Conservation (phyloP, 2,329 filamentous ascomycete species). For the Hymenoscyphus occultus region DNA sequence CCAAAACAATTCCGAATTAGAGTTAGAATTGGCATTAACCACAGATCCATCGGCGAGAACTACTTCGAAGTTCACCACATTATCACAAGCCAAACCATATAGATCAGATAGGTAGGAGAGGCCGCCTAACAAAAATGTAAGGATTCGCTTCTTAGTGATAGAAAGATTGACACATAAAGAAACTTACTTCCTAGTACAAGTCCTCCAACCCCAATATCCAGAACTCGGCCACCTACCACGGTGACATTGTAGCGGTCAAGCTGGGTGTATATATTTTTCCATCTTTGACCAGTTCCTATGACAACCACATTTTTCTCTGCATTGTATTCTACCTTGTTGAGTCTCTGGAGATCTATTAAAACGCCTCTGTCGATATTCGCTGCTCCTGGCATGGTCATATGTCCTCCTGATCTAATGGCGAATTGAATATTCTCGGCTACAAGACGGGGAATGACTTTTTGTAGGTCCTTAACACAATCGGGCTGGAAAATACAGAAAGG, state of each 20-base stretch:
- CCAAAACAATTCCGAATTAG: background rate
- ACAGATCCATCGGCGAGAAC: background rate
- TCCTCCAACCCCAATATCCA: background rate
- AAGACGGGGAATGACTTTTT: background rate
- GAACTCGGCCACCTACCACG: slow-evolving; percentile 27
- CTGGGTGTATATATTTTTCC: slow-evolving; percentile 11
- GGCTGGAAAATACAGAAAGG: background rate
- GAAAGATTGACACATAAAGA: too few species aligned
- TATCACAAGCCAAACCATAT: background rate
- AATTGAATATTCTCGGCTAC: slow-evolving; percentile 41
- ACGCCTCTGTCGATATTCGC: slow-evolving; percentile 37
- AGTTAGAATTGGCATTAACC: too few species aligned
- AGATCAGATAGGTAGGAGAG: background rate
- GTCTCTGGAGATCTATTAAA: slow-evolving; percentile 27
- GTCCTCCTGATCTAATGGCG: slow-evolving; percentile 42
- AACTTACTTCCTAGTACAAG: background rate
- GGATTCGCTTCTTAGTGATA: too few species aligned
- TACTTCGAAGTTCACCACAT: background rate
- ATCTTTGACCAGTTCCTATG: slow-evolving; percentile 20
- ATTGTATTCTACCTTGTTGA: too few species aligned
- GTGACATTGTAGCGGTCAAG: slow-evolving; percentile 19
- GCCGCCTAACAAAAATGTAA: too few species aligned
- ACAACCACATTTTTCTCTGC: too few species aligned
- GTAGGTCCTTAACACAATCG: background rate
- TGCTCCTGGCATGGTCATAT: slow-evolving; percentile 39